Evolutionary conservation across 352 stramenopile species (phyloP).

Genomic region (Albugo candida): DNA sequence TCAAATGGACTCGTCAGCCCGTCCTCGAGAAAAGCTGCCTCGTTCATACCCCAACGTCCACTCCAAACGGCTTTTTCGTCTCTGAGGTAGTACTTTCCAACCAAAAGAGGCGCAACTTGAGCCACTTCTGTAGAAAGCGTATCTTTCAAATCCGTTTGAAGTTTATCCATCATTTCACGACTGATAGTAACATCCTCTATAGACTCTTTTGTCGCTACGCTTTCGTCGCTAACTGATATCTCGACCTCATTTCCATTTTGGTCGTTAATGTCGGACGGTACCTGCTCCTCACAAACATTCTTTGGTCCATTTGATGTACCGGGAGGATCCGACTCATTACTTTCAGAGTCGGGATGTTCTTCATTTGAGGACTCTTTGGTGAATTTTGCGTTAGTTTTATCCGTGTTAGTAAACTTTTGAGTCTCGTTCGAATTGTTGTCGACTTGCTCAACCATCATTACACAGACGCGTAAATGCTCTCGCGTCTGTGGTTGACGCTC

Average conservation of each 20-base stretch:
- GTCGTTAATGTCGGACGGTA: conserved; percentile 9
- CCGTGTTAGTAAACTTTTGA: conserved; percentile 7
- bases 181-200: not conserved
- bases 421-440: conserved; percentile 13
- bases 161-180: not conserved
- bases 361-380: conserved; percentile 8
- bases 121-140: conserved; percentile 32
- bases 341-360: not conserved
- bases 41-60: conserved; percentile 67
- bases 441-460: conserved; percentile 43
- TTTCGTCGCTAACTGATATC: not conserved
- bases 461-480: conserved; percentile 17
- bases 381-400: not conserved
- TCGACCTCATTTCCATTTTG: conserved; percentile 4
- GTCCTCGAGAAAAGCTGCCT: conserved; percentile 50
- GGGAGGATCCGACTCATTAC: not conserved
- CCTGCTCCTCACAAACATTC: not conserved
- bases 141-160: not conserved
- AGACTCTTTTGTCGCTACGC: not conserved
- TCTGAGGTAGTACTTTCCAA: conserved; percentile 72
- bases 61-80: conserved; percentile 65
- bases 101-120: conserved; percentile 47
- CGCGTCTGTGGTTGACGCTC: no score
- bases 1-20: conserved; percentile 67
- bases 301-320: not conserved